Percentiles rank a stretch among this genome's conserved stretches.
Evolutionary conservation across 495 filamentous ascomycete genomes (phyloP).

Genomic region (Daldinia grandis): DNA sequence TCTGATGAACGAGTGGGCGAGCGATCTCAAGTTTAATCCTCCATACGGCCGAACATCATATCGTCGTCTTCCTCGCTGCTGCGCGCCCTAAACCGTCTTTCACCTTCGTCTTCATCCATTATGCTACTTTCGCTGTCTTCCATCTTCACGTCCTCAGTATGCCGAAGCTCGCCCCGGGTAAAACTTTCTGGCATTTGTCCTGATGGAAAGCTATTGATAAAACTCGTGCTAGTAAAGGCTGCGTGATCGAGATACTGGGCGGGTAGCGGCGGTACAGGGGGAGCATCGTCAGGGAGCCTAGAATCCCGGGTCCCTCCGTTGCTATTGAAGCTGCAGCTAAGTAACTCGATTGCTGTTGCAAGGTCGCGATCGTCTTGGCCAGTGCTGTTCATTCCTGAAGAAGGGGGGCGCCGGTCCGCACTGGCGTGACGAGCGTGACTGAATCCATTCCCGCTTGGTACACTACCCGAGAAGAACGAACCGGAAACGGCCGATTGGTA

Average conservation of each 20-base stretch:
- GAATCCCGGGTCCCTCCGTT: constrained; percentile 69
- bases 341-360: constrained; percentile 87
- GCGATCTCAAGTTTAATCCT: constrained; percentile 67
- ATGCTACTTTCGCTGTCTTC: constrained; percentile 70
- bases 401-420: constrained; percentile 66
- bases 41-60: constrained; percentile 91
- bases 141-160: constrained; percentile 69
- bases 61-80: constrained; percentile 94
- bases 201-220: constrained; percentile 62
- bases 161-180: constrained; percentile 55
- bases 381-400: constrained; percentile 67
- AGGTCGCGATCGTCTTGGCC: constrained; percentile 80
- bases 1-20: constrained; percentile 21
- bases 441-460: constrained; percentile 57
- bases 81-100: constrained; percentile 66
- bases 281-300: constrained; percentile 76
- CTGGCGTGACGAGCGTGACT: constrained; percentile 65
- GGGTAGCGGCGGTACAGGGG: constrained; percentile 86
- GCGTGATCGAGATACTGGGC: constrained; percentile 69
- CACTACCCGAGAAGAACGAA: constrained; percentile 60
- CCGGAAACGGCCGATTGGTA: constrained; percentile 78
- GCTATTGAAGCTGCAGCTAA: constrained; percentile 90
- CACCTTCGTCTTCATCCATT: constrained; percentile 82
- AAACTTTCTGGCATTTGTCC: constrained; percentile 60
- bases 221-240: constrained; percentile 55